Percentiles rank a stretch among this genome's conserved stretches.
Evolutionary conservation across 371 early-diverging fungal species (phyloP).

Genomic region (Catenaria anguillulae): DNA sequence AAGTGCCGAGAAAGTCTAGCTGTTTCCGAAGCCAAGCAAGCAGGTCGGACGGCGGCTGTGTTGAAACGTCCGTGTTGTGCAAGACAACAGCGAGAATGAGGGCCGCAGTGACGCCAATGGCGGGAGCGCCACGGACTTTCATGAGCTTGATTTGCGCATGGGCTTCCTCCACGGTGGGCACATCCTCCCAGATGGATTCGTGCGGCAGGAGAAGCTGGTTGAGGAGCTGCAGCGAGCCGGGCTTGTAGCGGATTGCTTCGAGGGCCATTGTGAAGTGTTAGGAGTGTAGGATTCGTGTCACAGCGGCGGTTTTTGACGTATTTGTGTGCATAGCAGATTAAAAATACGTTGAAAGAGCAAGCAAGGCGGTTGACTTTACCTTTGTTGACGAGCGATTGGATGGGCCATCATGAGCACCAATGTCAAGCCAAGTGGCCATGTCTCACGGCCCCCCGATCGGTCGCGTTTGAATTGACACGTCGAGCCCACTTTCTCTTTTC

Average conservation of each 20-base stretch:
- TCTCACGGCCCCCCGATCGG: too few species aligned
- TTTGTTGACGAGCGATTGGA: too few species aligned
- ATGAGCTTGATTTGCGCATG: constrained; percentile 82
- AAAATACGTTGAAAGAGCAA: too few species aligned
- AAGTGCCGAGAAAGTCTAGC: constrained; percentile 66
- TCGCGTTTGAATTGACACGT: too few species aligned
- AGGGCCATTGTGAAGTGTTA: constrained; percentile 23
- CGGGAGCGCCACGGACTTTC: constrained; percentile 91
- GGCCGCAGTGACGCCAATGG: constrained; percentile 92
- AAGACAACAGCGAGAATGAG: constrained; percentile 78
- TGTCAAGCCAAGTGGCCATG: too few species aligned
- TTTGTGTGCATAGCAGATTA: too few species aligned
- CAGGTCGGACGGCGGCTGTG: neutral
- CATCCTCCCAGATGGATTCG: constrained; percentile 56
- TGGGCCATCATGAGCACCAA: too few species aligned
- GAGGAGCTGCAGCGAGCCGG: constrained; percentile 50
- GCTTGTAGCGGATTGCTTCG: constrained; percentile 61
- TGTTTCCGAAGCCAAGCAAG: constrained; percentile 37
- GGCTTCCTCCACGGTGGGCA: constrained; percentile 50
- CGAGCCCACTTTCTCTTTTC: too few species aligned
- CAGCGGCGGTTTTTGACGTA: too few species aligned
- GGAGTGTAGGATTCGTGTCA: too few species aligned
- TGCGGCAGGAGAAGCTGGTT: constrained; percentile 88
- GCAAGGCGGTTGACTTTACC: too few species aligned
- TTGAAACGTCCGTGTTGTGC: constrained; percentile 7